These are phyloP conservation scores for Grosmannia huntii DNA, from an alignment of 2,329 filamentous ascomycete genomes.

Conservation along the genomic window DNA sequence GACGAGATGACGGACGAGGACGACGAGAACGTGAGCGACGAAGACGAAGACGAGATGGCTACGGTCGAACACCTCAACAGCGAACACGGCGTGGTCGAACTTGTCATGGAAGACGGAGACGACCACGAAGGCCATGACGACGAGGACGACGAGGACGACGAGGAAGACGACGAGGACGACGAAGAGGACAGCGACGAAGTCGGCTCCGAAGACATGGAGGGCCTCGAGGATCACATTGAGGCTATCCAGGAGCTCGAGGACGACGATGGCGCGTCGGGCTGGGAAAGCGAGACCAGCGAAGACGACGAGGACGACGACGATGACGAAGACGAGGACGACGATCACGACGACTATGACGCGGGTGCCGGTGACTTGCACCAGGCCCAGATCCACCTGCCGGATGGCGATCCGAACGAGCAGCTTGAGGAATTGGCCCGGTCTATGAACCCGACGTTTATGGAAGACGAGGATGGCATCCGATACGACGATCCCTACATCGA, in stretches of 20 bases:
- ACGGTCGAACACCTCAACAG: slow-evolving; percentile 65
- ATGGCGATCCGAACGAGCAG: slow-evolving; percentile 19
- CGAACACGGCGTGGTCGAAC: slow-evolving; percentile 50
- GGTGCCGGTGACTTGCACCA: slow-evolving; percentile 15
- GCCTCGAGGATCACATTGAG: slow-evolving; percentile 36
- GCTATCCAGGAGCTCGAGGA: slow-evolving; percentile 52
- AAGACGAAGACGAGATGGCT: slow-evolving; percentile 68
- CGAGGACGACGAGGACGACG: slow-evolving; percentile 35
- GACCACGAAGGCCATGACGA: slow-evolving; percentile 51
- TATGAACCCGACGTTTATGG: slow-evolving; percentile 3
- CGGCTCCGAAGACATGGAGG: slow-evolving; percentile 40
- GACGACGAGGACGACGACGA: slow-evolving; percentile 39
- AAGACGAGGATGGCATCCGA: slow-evolving; percentile 34
- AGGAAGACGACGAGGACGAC: slow-evolving; percentile 27
- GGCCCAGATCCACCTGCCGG: slow-evolving; percentile 34
- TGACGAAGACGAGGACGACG: slow-evolving; percentile 41
- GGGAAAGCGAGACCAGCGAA: slow-evolving; percentile 48
- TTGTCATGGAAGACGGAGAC: slow-evolving; percentile 65
- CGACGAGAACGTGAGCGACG: slow-evolving; percentile 49
- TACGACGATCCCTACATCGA: slow-evolving; percentile 40
- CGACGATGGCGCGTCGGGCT: slow-evolving; percentile 46
- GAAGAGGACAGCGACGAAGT: slow-evolving; percentile 19
- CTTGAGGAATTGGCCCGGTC: slow-evolving; percentile 19
- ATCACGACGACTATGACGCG: slow-evolving; percentile 35
- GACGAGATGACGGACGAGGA: slow-evolving; percentile 88